Evolutionary conservation across 192 early-diverging fungal genomes (phyloP).

Genomic region (Backusella australiensis): DNA sequence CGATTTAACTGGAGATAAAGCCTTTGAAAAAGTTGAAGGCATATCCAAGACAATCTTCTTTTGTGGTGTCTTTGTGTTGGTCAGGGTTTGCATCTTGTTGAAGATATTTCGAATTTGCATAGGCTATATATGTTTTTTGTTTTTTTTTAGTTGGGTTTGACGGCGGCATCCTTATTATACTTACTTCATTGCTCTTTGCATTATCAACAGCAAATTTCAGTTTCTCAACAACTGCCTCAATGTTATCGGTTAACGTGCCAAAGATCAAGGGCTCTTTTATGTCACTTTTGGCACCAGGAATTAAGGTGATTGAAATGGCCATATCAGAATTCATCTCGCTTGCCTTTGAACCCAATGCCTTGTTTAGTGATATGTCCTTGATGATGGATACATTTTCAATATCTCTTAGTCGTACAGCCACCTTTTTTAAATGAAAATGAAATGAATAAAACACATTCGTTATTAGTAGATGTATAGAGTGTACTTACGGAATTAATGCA

Average conservation of each 20-base stretch:
- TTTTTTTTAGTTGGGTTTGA: no score
- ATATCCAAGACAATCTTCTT: conserved; percentile 3
- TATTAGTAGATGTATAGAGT: background rate
- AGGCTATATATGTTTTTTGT: background rate
- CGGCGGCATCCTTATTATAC: background rate
- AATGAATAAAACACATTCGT: background rate
- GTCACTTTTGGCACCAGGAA: background rate
- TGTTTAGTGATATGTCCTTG: conserved; percentile 20
- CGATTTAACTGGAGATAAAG: background rate
- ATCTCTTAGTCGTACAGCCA: conserved; percentile 47
- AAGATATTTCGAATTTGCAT: conserved; percentile 13
- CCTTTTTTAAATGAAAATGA: conserved; percentile 21
- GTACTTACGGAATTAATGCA: conserved; percentile 51
- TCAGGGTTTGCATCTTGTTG: conserved; percentile 9
- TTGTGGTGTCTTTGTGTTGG: background rate
- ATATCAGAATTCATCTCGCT: conserved; percentile 12
- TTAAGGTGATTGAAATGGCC: conserved; percentile 17
- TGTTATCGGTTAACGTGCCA: conserved; percentile 25
- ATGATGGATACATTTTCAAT: conserved; percentile 34
- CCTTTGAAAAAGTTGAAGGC: background rate
- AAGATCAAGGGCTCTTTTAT: conserved; percentile 25
- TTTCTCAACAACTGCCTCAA: conserved; percentile 31
- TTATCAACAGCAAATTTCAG: conserved; percentile 28
- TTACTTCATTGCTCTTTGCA: conserved; percentile 26
- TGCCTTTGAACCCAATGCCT: background rate